Conservation (phyloP, 495 filamentous ascomycete species). For the Daldinia decipiens region DNA sequence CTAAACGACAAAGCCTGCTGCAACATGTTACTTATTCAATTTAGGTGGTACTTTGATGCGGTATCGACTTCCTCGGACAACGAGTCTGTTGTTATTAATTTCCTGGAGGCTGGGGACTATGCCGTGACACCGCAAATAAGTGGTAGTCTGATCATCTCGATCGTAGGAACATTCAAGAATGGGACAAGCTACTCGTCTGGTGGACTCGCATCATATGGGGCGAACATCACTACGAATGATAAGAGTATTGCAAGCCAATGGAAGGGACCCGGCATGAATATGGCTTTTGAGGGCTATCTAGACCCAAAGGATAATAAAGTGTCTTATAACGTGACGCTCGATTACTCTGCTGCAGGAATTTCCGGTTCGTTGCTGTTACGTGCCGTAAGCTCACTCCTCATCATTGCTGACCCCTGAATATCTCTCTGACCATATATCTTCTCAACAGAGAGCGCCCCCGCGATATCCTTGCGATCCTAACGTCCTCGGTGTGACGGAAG, state of each 20-base stretch:
- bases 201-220: background rate
- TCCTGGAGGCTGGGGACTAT: background rate
- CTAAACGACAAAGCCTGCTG: background rate
- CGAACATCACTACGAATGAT: background rate
- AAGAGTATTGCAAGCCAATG: too few species aligned
- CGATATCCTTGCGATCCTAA: background rate
- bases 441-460: background rate
- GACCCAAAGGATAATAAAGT: background rate
- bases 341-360: background rate
- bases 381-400: background rate
- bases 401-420: background rate
- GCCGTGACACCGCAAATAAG: background rate
- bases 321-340: background rate
- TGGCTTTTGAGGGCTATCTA: background rate
- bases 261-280: too few species aligned
- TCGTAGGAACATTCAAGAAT: background rate
- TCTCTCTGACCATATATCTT: background rate
- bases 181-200: background rate
- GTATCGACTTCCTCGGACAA: background rate
- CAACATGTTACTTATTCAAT: background rate
- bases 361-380: background rate
- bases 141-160: background rate
- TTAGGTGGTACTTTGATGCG: background rate
- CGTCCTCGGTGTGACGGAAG: background rate
- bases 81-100: background rate